Percentiles rank a stretch among this genome's conserved stretches.
Evolutionary conservation across 352 stramenopile species (phyloP).

Genomic region (Detonula confervacea): DNA sequence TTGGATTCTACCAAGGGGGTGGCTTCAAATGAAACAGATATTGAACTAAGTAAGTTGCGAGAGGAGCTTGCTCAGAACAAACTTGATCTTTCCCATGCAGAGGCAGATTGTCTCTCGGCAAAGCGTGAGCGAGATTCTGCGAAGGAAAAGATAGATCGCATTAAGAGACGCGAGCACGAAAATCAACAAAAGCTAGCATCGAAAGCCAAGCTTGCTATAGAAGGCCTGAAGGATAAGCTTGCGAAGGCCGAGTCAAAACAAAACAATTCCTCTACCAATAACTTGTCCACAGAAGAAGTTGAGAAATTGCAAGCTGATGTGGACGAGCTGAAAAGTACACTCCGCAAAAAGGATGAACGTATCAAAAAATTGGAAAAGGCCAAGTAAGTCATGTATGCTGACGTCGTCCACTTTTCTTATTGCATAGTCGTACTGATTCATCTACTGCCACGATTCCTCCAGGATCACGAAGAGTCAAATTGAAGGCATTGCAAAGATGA

Average conservation of each 20-base stretch:
- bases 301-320: constrained; percentile 42
- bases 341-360: constrained; percentile 70
- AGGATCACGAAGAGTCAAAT: constrained; percentile 81
- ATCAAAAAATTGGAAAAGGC: constrained; percentile 85
- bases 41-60: constrained; percentile 46
- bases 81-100: constrained; percentile 39
- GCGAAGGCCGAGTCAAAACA: constrained; percentile 42
- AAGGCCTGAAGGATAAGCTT: constrained; percentile 43
- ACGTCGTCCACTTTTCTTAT: background rate
- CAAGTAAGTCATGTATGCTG: too few species aligned
- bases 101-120: constrained; percentile 35
- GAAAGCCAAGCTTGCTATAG: constrained; percentile 42
- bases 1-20: constrained; percentile 39
- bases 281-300: constrained; percentile 15
- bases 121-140: constrained; percentile 37
- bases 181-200: constrained; percentile 42
- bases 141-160: constrained; percentile 39
- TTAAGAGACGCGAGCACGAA: constrained; percentile 38
- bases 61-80: constrained; percentile 46
- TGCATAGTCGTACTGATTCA: constrained; percentile 4
- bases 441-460: background rate
- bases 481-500: constrained; percentile 77
- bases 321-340: constrained; percentile 42
- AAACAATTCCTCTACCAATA: constrained; percentile 8
- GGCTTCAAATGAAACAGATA: constrained; percentile 39